Conservation (phyloP, 495 filamentous ascomycete genomes). For the Elasticomyces elasticus region DNA sequence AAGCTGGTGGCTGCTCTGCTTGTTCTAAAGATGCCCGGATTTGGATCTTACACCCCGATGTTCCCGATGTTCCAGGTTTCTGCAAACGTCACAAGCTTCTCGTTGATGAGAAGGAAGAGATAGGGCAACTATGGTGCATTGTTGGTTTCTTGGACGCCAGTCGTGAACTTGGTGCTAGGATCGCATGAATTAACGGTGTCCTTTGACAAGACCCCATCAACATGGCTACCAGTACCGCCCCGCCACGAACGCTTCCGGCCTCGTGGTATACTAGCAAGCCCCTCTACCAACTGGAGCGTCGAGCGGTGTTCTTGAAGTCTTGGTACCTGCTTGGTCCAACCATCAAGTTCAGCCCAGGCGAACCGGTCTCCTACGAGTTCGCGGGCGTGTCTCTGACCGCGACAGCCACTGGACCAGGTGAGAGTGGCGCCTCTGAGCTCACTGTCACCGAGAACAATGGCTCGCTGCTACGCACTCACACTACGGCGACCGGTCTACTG, state of each 20-base stretch:
- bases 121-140: no score
- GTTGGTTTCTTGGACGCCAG: no score
- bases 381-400: conserved; percentile 40
- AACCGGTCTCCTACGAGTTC: conserved; percentile 45
- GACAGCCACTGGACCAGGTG: conserved; percentile 26
- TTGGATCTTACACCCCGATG: not conserved
- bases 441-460: conserved; percentile 21
- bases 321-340: conserved; percentile 57
- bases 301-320: conserved; percentile 48
- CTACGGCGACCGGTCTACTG: conserved; percentile 46
- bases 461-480: conserved; percentile 33
- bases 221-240: conserved; percentile 6
- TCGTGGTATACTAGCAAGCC: conserved; percentile 35
- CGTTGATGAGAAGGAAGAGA: no score
- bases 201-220: no score
- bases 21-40: not conserved
- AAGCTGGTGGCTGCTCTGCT: not conserved
- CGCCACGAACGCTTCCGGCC: conserved; percentile 30
- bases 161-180: no score
- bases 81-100: no score
- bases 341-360: conserved; percentile 41
- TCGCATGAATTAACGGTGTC: no score
- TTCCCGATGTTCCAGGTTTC: no score
- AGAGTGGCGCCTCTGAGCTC: conserved; percentile 35
- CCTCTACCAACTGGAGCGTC: conserved; percentile 42